Conservation (phyloP, 352 stramenopile genomes). For the Pythium phragmitis region DNA sequence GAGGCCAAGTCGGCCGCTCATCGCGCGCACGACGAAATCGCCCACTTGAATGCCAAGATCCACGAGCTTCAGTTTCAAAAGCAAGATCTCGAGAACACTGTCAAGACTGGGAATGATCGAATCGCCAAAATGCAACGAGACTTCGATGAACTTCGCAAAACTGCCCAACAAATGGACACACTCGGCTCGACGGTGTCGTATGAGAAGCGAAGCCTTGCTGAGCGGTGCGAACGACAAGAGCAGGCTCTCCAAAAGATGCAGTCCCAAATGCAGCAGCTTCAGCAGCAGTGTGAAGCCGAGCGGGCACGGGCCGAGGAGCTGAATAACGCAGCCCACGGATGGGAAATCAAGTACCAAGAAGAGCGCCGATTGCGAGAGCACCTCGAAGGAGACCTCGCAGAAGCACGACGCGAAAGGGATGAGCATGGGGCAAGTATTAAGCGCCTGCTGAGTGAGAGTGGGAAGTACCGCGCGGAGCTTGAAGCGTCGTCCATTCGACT, state of each 20-base stretch:
- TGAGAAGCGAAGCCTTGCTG: slow-evolving; percentile 45
- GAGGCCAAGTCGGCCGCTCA: slow-evolving; percentile 53
- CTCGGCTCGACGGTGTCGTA: slow-evolving; percentile 36
- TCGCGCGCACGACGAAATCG: slow-evolving; percentile 51
- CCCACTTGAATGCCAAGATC: slow-evolving; percentile 50
- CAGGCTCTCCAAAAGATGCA: slow-evolving; percentile 40
- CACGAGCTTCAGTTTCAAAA: slow-evolving; percentile 46
- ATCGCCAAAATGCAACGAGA: slow-evolving; percentile 39
- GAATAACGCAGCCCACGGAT: slow-evolving; percentile 20
- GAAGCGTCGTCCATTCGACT: slow-evolving; percentile 43
- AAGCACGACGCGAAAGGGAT: slow-evolving; percentile 25
- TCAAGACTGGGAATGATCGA: slow-evolving; percentile 42
- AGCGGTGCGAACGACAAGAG: slow-evolving; percentile 41
- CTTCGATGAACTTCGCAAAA: slow-evolving; percentile 39
- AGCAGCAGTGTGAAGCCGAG: slow-evolving; percentile 39
- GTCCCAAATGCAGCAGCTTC: slow-evolving; percentile 43
- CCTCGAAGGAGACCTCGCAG: slow-evolving; percentile 24
- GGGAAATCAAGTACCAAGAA: slow-evolving; percentile 32
- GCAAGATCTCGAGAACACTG: slow-evolving; percentile 44
- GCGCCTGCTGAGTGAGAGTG: slow-evolving; percentile 39
- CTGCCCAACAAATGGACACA: slow-evolving; percentile 47
- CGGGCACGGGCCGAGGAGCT: slow-evolving; percentile 34
- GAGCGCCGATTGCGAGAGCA: slow-evolving; percentile 29
- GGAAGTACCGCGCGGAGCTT: slow-evolving; percentile 45
- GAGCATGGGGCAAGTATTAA: slow-evolving; percentile 38